Evolutionary conservation across 768 basidiomycete species (phyloP), one percentile per base, ranked within the genome.

Genomic region (Collybia sordida): DNA sequence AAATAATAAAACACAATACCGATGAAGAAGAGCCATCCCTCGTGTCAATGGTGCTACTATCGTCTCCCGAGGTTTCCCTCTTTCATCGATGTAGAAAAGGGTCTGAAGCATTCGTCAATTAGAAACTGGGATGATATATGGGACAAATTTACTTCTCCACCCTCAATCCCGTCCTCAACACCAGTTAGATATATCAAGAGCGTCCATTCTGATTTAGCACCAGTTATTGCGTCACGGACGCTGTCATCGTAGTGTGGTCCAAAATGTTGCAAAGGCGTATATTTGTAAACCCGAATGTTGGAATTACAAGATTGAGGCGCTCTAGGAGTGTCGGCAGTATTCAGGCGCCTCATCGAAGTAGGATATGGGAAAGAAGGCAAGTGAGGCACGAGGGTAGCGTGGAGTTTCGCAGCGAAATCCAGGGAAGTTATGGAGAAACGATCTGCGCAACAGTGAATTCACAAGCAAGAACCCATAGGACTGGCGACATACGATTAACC

Each of bases 241-340:
- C 82, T 80, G 58, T 88, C 87, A 54, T 90, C 88, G 57, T 89
- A 90, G 62, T 90, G 88, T 12, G 81, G 79, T 18, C 86, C 85
- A 64, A 90, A 90, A 65, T 83, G 78, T 53, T 86, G 84, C 0
- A 72, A 72, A 21, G 79, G 67, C 2, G 74, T 72, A 60, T 88
- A 90, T 56, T 83, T 83, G 64, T 89, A 89, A 52, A 89, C 63
- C 23, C 89, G 72, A 25, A 90, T 89, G 60, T 90, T 89, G 1
- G 84, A 78, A 64, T 90, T 90, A 48, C 86, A 75, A 1, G 80
- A 83, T 58, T 82, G 77, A 0, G 81, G 76, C 14, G 66, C 54
- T 47, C 78, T 71, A 41, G 58, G 65, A 58, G 39, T 59, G 38
- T 43, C 49, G 36, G 43, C 56, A 49, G 42, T 57, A 60, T 51